Base-by-base conservation (phyloP, 495 filamentous ascomycete genomes). In the Podospora bellae-mahoneyi region DNA sequence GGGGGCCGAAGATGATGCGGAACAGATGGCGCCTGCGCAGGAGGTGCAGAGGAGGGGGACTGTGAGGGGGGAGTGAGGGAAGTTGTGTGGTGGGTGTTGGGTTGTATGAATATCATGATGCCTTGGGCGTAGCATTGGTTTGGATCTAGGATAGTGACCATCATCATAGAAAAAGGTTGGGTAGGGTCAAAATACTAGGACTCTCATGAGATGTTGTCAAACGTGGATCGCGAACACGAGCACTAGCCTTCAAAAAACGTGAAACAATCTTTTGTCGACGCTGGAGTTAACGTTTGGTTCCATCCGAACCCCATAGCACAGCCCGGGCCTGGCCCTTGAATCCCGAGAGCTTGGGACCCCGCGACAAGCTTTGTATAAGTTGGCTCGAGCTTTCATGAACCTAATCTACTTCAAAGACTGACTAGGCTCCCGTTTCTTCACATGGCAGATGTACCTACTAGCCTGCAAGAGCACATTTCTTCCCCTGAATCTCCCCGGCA, bases 1-100 rank as follows among this genome's bases (percentile, higher is more conserved):
- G 72, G 0, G 54, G 59, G 48, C 72, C 78, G 53, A 19, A 19
- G 56, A 20, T 10, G 39, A 48, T 48, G 39, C 39, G 20, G 65
- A 65, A 58, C 73, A 73, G 71, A 6, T n/a, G 20, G 73, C 69
- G n/a, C 71, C 73, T 62, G 44, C 73, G 58, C 39, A 64, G 4
- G 60, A 71, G 66, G 69, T 75, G 23, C 69, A 70, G 67, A 55
- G 20, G 6, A 16, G 48, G n/a, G 58, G 26, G 64, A 66, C 15
- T 0, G 2, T 48, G 7, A 10, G 15, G 39, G 39, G 9, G 39
- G 7, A 48, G 39, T 32, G 30, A 32, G 7, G 30, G 30, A 7
- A 7, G 30, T 32, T 32, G 30, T 32, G 7, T 32, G 4, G 1
- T 32, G 30, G 30, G 7, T 4, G 30, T 5, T 32, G 30, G 30